phyloP scores from a whole-genome alignment of 2,329 filamentous ascomycete genomes.

The Podosphaera aphanis region DNA sequence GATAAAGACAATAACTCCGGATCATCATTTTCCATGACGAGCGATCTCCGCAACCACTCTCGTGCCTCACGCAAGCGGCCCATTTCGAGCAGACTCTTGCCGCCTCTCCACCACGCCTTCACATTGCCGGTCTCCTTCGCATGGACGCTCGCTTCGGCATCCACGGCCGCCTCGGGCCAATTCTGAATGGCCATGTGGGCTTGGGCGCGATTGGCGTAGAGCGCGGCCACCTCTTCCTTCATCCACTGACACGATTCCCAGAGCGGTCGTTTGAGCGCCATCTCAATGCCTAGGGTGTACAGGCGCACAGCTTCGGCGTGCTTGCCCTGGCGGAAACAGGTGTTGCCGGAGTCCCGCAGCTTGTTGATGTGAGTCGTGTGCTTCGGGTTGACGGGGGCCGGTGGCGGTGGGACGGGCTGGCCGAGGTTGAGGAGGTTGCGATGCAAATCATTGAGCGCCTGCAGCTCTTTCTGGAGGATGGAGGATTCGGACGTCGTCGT shows the following conservation, averaged over 20 bases:
- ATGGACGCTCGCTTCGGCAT: slow-evolving; percentile 75
- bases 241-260: slow-evolving; percentile 79
- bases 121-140: slow-evolving; percentile 68
- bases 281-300: slow-evolving; percentile 70
- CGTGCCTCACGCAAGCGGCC: slow-evolving; percentile 59
- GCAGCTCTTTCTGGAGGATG: slow-evolving; percentile 39
- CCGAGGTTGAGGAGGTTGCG: slow-evolving; percentile 44
- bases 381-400: slow-evolving; percentile 80
- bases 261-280: slow-evolving; percentile 57
- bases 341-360: slow-evolving; percentile 71
- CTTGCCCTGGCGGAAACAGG: slow-evolving; percentile 54
- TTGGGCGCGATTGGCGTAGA: slow-evolving; percentile 77
- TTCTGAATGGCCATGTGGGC: slow-evolving; percentile 60
- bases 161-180: slow-evolving; percentile 71
- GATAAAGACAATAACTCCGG: slow-evolving; percentile 37
- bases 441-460: slow-evolving; percentile 58
- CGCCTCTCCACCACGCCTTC: slow-evolving; percentile 85
- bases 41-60: slow-evolving; percentile 50
- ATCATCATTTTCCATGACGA: slow-evolving; percentile 64
- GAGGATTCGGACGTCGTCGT: slow-evolving; percentile 23
- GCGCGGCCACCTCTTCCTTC: slow-evolving; percentile 55
- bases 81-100: slow-evolving; percentile 78
- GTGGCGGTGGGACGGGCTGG: slow-evolving; percentile 51
- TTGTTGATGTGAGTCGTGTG: slow-evolving; percentile 72
- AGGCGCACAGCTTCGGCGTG: slow-evolving; percentile 54